These are phyloP conservation scores for Xylariaceae sp. DNA, from an alignment of 2,329 filamentous ascomycete genomes.

Conservation along the genomic window DNA sequence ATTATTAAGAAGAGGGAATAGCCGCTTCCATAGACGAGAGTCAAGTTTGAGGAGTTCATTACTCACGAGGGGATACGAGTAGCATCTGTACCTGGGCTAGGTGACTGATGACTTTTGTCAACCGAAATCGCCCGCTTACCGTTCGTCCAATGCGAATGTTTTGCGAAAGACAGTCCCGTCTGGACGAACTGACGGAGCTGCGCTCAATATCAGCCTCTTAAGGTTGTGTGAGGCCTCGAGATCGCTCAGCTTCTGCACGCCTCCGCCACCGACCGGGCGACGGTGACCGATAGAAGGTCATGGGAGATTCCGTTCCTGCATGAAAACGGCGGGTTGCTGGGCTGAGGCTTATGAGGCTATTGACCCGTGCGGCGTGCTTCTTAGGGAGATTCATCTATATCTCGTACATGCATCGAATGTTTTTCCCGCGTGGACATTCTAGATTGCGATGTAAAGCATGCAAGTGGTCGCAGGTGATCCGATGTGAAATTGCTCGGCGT, in stretches of 20 bases:
- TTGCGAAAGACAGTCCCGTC: not conserved
- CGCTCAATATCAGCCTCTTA: not conserved
- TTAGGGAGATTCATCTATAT: not conserved
- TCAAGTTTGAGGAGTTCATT: not conserved
- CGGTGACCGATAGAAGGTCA: not conserved
- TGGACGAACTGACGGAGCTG: not conserved
- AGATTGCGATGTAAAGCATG: constrained; percentile 19
- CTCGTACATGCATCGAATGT: not conserved
- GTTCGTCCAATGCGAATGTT: not conserved
- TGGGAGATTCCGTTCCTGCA: not conserved
- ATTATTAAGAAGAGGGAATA: too few species aligned
- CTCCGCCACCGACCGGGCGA: not conserved
- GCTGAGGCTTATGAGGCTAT: not conserved
- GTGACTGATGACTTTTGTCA: too few species aligned
- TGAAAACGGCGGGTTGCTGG: not conserved
- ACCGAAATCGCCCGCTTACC: too few species aligned
- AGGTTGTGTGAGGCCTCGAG: not conserved
- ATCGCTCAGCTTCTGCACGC: constrained; percentile 9
- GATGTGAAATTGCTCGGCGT: constrained; percentile 6
- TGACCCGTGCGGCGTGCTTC: not conserved
- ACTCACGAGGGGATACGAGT: too few species aligned
- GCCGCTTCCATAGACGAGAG: not conserved
- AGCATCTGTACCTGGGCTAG: too few species aligned
- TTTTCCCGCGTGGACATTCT: constrained; percentile 2
- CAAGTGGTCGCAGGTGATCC: constrained; percentile 10